phyloP scores from a whole-genome alignment of 345 rosid genomes.

The Boechera retrofracta region DNA sequence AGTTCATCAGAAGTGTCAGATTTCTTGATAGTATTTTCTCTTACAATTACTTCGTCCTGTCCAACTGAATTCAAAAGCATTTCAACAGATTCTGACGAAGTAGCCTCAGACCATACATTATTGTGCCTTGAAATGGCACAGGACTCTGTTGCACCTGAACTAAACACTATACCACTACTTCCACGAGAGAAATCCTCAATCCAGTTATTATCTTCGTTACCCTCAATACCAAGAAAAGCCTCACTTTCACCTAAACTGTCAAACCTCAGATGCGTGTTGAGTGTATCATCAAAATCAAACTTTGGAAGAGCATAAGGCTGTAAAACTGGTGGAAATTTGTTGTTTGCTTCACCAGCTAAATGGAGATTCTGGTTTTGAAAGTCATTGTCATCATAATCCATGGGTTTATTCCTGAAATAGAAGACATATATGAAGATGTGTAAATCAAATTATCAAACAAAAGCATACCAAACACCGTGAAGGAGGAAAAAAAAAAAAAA shows the following conservation, averaged over 20 bases:
- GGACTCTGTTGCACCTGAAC: slow-evolving; percentile 77
- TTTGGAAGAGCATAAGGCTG: slow-evolving; percentile 80
- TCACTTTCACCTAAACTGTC: slow-evolving; percentile 77
- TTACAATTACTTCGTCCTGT: slow-evolving; percentile 72
- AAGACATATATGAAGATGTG: neutral
- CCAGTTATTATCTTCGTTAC: slow-evolving; percentile 87
- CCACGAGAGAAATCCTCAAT: slow-evolving; percentile 84
- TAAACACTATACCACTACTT: slow-evolving; percentile 72
- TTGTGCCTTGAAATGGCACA: slow-evolving; percentile 78
- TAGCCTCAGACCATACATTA: slow-evolving; percentile 99
- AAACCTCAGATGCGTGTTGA: slow-evolving; percentile 72
- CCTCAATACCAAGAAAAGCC: slow-evolving; percentile 83
- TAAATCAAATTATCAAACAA: neutral
- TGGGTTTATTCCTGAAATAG: slow-evolving; percentile 73
- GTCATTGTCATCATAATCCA: slow-evolving; percentile 99
- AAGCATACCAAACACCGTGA: slow-evolving; percentile 14
- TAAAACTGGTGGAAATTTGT: slow-evolving; percentile 70
- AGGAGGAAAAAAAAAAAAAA: neutral
- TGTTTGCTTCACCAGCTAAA: slow-evolving; percentile 86
- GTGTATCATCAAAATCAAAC: slow-evolving; percentile 89
- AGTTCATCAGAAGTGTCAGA: slow-evolving; percentile 75
- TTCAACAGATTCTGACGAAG: slow-evolving; percentile 90
- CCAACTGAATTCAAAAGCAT: slow-evolving; percentile 96
- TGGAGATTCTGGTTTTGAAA: slow-evolving; percentile 93
- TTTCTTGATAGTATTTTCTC: slow-evolving; percentile 53